phyloP scores from a whole-genome alignment of 148 eudicot genomes.

The Silene uniflora region DNA sequence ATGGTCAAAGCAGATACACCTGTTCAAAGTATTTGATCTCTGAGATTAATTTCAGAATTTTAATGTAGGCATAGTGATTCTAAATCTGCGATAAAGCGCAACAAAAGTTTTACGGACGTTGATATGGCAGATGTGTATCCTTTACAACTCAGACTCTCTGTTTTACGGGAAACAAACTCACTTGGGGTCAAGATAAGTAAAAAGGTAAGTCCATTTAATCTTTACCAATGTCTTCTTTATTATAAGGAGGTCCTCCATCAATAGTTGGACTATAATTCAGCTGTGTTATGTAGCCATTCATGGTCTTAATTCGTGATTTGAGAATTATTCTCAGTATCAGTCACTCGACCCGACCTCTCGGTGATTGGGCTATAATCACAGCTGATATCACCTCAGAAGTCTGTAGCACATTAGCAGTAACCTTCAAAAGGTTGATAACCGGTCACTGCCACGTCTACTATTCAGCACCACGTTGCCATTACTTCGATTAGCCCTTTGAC shows the following conservation, averaged over 20 bases:
- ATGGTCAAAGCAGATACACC: too few relatives aligned
- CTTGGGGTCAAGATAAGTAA: conserved; percentile 78
- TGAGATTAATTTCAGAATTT: conserved; percentile 16
- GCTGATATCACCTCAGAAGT: too few relatives aligned
- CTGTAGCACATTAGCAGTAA: too few relatives aligned
- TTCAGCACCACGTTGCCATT: background rate
- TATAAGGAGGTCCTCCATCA: background rate
- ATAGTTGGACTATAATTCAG: too few relatives aligned
- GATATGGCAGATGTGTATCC: conserved; percentile 96
- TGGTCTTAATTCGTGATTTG: too few relatives aligned
- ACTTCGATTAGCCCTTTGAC: background rate
- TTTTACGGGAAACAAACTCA: conserved; percentile 56
- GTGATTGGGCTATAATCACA: too few relatives aligned
- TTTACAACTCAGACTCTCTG: conserved; percentile 78
- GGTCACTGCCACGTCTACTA: too few relatives aligned
- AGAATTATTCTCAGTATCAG: background rate
- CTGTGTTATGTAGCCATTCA: too few relatives aligned
- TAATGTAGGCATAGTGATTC: conserved; percentile 73
- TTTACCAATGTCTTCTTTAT: background rate
- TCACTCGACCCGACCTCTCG: too few relatives aligned
- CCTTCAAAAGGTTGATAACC: too few relatives aligned
- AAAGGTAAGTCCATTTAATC: conserved; percentile 48
- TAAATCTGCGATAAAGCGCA: conserved; percentile 54
- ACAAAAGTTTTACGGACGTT: conserved; percentile 59
- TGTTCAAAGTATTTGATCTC: background rate